These are phyloP conservation scores for Cutaneotrichosporon mucoides DNA, from an alignment of 1,284 basidiomycete genomes.

Conservation along the genomic window DNA sequence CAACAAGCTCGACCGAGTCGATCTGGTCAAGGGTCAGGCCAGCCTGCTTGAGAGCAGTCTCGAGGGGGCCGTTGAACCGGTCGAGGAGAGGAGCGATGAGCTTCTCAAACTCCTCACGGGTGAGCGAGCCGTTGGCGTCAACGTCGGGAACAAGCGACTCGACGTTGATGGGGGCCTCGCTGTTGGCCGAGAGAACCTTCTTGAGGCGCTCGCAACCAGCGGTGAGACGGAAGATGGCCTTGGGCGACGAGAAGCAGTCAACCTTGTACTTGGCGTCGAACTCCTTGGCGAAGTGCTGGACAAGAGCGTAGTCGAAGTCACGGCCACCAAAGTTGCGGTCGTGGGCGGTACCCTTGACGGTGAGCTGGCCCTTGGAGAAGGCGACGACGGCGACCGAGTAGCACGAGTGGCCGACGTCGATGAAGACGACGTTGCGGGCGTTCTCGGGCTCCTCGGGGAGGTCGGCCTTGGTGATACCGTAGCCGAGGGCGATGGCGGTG, in stretches of 20 bases:
- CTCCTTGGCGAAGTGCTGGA: conserved; percentile 78
- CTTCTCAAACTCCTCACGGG: conserved; percentile 60
- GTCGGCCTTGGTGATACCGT: conserved; percentile 94
- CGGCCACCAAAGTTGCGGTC: conserved; percentile 88
- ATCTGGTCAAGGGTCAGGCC: conserved; percentile 60
- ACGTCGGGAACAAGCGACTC: conserved; percentile 92
- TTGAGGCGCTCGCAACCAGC: conserved; percentile 72
- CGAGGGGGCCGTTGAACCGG: conserved; percentile 57
- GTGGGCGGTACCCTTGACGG: conserved; percentile 78
- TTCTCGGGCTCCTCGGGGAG: conserved; percentile 72
- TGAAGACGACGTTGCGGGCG: conserved; percentile 79
- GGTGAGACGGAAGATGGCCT: conserved; percentile 81
- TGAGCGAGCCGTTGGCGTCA: conserved; percentile 60
- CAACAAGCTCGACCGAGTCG: conserved; percentile 64
- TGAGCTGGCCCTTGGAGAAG: conserved; percentile 86
- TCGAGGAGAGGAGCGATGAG: conserved; percentile 56
- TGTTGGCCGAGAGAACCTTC: conserved; percentile 75
- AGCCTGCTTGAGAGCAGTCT: conserved; percentile 58
- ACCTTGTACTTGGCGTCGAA: conserved; percentile 94
- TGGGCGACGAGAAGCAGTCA: conserved; percentile 81
- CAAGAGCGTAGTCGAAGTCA: conserved; percentile 83
- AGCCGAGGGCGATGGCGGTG: conserved; percentile 86
- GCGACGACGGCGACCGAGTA: conserved; percentile 79
- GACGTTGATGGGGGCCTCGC: conserved; percentile 78
- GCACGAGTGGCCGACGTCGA: conserved; percentile 87